These are phyloP conservation scores for Alternaria consortialis DNA, from an alignment of 2,329 filamentous ascomycete genomes.

Conservation along the genomic window DNA sequence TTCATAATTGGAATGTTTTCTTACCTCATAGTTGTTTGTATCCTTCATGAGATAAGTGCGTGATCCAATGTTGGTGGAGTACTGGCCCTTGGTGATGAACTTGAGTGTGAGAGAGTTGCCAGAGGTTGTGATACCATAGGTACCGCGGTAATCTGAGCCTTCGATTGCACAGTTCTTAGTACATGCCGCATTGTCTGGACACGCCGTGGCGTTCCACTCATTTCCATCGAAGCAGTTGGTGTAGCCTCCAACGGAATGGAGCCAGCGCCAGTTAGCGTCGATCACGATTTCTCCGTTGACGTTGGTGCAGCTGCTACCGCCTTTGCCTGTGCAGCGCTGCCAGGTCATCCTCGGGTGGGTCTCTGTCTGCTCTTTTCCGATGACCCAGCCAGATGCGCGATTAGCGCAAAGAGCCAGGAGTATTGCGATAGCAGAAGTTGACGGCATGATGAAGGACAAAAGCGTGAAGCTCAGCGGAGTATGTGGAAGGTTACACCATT, in stretches of 20 bases:
- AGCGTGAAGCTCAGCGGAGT: not conserved
- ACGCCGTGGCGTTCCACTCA: constrained; percentile 51
- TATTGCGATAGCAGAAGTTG: constrained; percentile 29
- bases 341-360: constrained; percentile 53
- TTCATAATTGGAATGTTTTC: too few species aligned
- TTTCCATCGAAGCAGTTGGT: constrained; percentile 53
- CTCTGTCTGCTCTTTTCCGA: constrained; percentile 50
- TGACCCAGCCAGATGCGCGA: constrained; percentile 45
- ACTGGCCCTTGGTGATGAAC: constrained; percentile 64
- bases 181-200: constrained; percentile 45
- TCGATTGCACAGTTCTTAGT: constrained; percentile 50
- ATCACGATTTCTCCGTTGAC: constrained; percentile 49
- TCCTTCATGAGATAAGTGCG: constrained; percentile 50
- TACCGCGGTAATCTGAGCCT: constrained; percentile 53
- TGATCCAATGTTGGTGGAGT: constrained; percentile 50
- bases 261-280: constrained; percentile 60
- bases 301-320: constrained; percentile 44
- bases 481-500: not conserved
- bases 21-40: constrained; percentile 34
- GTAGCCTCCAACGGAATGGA: constrained; percentile 53
- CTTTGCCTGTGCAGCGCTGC: constrained; percentile 52
- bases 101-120: constrained; percentile 63
- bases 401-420: constrained; percentile 36
- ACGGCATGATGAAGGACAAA: constrained; percentile 27
- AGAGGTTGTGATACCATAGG: constrained; percentile 61